Base-by-base conservation (phyloP, 2,329 filamentous ascomycete genomes). In the Arthrobotrys sphaeroides region DNA sequence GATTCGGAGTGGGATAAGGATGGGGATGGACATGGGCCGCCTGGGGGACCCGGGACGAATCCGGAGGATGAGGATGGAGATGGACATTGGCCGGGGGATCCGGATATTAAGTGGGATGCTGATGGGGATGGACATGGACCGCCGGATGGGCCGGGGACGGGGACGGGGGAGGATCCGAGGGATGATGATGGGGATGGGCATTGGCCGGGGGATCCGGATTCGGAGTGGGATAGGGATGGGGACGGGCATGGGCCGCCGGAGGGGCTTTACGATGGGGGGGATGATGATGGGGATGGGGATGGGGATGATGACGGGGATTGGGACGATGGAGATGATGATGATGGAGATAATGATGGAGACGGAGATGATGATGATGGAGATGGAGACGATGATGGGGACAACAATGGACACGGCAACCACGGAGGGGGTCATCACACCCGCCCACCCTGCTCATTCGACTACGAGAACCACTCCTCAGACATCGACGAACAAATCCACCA, bases 401-500 rank as follows among this genome's bases (percentile, higher is more conserved):
- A n/a, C n/a, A n/a, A n/a, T n/a, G n/a, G n/a, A n/a, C n/a, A n/a
- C n/a, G n/a, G n/a, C n/a, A n/a, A n/a, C n/a, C n/a, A n/a, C 24
- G 36, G 20, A 38, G 28, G 5, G 13, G 24, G 28, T 31, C 26
- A 31, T 13, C 24, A 24, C 7, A 9, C 6, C 38, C 55, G 13
- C 1, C 59, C 26, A 22, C 55, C 53, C 2, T 69, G 65, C 28
- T 47, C 65, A 12, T 60, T 59, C 28, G 65, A 69, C n/a, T 9
- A 12, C 10, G 53, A 69, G n/a, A 60, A 69, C 16, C 65, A 69
- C 40, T 49, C 65, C 12, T 69, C 65, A 2, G 65, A 42, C 5
- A 42, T 61, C n/a, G 65, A 61, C 24, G 65, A 61, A 16, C 53
- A 69, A 51, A 57, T 36, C n/a, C 53, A 69, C 12, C 55, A 60